Evolutionary conservation across 2,329 filamentous ascomycete species (phyloP), one percentile per base, ranked within the genome.

Genomic region (Xylariaceae sp.): DNA sequence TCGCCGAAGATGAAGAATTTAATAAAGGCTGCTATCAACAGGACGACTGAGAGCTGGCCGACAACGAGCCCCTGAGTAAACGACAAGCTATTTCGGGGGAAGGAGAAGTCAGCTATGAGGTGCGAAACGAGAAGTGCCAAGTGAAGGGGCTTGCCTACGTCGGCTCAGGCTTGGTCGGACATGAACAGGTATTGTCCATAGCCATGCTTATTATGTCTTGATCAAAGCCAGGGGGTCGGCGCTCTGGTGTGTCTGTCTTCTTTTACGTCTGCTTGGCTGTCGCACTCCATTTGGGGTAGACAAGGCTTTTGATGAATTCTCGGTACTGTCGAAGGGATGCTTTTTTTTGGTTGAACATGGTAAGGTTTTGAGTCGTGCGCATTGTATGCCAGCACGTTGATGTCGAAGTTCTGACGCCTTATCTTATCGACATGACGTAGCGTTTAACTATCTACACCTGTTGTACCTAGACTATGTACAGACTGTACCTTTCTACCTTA

Each of bases 1-100:
- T 97, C 94, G 64, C 94, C 94, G 69, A 99, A 97, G 68, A 99
- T 97, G 81, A 99, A 99, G 82, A 96, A 99, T 71, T 96, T 96
- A 73, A 99, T 97, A 74, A 99, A 97, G 63, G 88, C 89, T 61
- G 91, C 91, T 58, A 99, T 84, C 40, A 99, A 80, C 29, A 97
- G 76, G 11, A 96, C 89, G 45, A 99, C 88, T 1, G 91, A 95
- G 50, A 99, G 79, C 72, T 99, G 94, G 48, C 94, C 94, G 34
- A 97, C 79, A 47, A 99, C 84, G 64, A 99, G 87, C 31, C 94
- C 94, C 70, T 96, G 90, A 0, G 90, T 95, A 71, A 97, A 97
- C 37, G 90, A 94, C 63, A 94, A 78, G 41, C 89, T 92, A 67
- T 29, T 35, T 31, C 19, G 19, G 19, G 44, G 29, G 8, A 31